Evolutionary conservation across 441 rosid genomes (phyloP), one percentile per base, ranked within the genome.

Genomic region (Francoa sonchifolia): DNA sequence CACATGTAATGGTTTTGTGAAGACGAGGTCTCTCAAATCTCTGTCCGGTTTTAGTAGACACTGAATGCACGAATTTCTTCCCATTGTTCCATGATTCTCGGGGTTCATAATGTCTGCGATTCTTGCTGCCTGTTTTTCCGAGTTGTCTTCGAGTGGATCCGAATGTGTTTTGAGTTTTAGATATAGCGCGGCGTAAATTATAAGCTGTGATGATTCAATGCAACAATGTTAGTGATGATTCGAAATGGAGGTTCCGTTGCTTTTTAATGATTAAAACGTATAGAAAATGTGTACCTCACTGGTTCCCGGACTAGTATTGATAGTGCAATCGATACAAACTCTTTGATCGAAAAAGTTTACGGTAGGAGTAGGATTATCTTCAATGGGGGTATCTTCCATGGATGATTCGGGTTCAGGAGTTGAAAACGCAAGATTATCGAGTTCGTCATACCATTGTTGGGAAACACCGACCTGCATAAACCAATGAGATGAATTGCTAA

Each of bases 361-460:
- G n/a, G n/a, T n/a, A n/a, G n/a, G n/a, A n/a, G n/a, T n/a, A n/a
- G n/a, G n/a, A n/a, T n/a, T 39, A 44, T 59, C 72, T 9, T 52
- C 53, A 25, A 52, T 46, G 22, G 42, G 27, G 32, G 33, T 31
- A 17, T 68, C 83, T 55, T 86, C 84, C 10, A 43, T 56, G 41
- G 42, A 39, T 8, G 35, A 23, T 38, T 79, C 76, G 0, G 63
- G 44, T 52, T 68, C 86, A 48, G 69, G 52, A 21, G 69, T 51
- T 42, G 69, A 53, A 60, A 73, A 78, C 48, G 83, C 87, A 61
- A 90, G 71, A 68, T 62, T 73, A 55, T 83, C 99, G 64, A 86
- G 52, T 55, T 74, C 88, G 62, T 90, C 85, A 25, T 76, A 90
- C 83, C 85, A 90, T 55, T 78, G 79, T 57, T 90, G 96, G 54